phyloP scores from a whole-genome alignment of 805 yeast species.

The Komagataella kurtzmanii region DNA sequence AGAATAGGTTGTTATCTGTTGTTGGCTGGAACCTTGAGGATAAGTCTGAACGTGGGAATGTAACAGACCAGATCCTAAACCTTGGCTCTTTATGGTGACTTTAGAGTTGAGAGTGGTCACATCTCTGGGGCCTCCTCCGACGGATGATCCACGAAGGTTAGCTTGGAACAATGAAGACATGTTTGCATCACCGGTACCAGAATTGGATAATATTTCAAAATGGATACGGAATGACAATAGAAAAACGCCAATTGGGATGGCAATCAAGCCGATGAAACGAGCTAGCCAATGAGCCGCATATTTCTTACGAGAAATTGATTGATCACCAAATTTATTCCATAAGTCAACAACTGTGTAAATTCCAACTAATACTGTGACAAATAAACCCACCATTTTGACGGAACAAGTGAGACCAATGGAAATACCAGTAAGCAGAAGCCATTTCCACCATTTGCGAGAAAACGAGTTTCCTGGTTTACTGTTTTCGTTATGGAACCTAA shows the following conservation, averaged over 20 bases:
- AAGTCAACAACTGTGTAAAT: slow-evolving; percentile 78
- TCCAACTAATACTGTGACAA: slow-evolving; percentile 81
- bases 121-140: slow-evolving; percentile 55
- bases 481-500: slow-evolving; percentile 55
- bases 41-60: slow-evolving; percentile 82
- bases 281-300: slow-evolving; percentile 57
- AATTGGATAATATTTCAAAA: slow-evolving; percentile 55
- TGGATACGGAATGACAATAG: slow-evolving; percentile 60
- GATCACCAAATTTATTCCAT: slow-evolving; percentile 75
- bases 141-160: slow-evolving; percentile 54
- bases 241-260: slow-evolving; percentile 52
- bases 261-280: slow-evolving; percentile 46
- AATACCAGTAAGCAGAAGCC: slow-evolving; percentile 78
- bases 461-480: slow-evolving; percentile 32
- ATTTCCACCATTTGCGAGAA: slow-evolving; percentile 81
- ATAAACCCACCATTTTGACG: slow-evolving; percentile 94
- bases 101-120: slow-evolving; percentile 44
- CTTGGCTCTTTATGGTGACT: slow-evolving; percentile 57
- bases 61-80: slow-evolving; percentile 58
- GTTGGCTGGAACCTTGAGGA: slow-evolving; percentile 90
- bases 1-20: slow-evolving; percentile 87
- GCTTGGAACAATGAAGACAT: slow-evolving; percentile 80
- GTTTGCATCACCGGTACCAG: slow-evolving; percentile 85
- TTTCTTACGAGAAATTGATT: slow-evolving; percentile 29
- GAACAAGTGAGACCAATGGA: slow-evolving; percentile 74